These are phyloP conservation scores for Coniochaeta sp. DNA, from an alignment of 2,329 filamentous ascomycete species.

Conservation along the genomic window DNA sequence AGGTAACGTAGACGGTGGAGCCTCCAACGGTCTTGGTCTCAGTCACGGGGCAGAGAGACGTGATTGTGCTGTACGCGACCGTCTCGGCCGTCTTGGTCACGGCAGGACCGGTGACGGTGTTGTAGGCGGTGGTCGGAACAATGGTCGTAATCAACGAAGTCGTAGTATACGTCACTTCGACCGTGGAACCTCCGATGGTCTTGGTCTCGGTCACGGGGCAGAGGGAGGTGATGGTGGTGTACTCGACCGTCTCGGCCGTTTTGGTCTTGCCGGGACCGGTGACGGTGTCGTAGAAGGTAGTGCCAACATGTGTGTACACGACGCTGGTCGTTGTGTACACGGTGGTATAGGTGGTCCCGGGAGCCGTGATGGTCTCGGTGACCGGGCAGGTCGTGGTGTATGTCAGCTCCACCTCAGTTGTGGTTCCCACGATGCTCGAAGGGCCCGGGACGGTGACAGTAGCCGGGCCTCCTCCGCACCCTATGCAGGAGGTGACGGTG, in stretches of 20 bases:
- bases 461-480: constrained; percentile 22
- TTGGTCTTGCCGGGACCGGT: constrained; percentile 26
- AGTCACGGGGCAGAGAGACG: constrained; percentile 36
- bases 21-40: constrained; percentile 35
- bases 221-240: constrained; percentile 34
- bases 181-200: constrained; percentile 31
- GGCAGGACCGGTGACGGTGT: constrained; percentile 25
- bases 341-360: constrained; percentile 27
- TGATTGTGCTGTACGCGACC: constrained; percentile 33
- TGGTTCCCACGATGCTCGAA: constrained; percentile 22
- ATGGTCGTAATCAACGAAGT: constrained; percentile 26
- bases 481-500: constrained; percentile 30
- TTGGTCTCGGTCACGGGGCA: constrained; percentile 38
- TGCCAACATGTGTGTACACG: constrained; percentile 23
- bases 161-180: constrained; percentile 31
- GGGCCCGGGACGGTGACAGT: constrained; percentile 29
- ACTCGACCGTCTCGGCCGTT: constrained; percentile 28
- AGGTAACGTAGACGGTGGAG: constrained; percentile 29
- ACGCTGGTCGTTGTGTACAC: constrained; percentile 35
- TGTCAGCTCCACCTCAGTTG: constrained; percentile 23
- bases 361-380: constrained; percentile 26
- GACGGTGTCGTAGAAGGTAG: constrained; percentile 15
- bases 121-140: constrained; percentile 22
- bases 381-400: constrained; percentile 29
- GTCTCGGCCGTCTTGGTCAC: constrained; percentile 28